Percentiles rank a stretch among this genome's conserved stretches.
These are phyloP conservation scores for Glycine tomentella DNA, from an alignment of 306 rosid genomes.

Conservation along the genomic window DNA sequence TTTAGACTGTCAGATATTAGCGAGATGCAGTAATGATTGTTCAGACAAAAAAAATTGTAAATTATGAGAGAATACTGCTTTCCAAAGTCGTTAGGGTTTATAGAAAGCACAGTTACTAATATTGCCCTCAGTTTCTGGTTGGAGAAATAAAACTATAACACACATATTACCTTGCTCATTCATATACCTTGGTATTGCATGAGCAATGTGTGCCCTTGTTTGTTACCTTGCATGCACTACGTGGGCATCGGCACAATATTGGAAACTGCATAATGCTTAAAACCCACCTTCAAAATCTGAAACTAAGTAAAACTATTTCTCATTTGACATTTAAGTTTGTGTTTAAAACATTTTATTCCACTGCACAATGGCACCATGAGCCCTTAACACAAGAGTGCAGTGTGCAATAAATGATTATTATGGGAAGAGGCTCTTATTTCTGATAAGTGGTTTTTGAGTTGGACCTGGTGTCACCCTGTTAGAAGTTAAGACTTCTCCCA, in stretches of 20 bases:
- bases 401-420: neutral
- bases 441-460: slow-evolving; percentile 6
- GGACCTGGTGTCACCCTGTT: neutral
- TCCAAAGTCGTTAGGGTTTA: neutral
- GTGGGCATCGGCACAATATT: neutral
- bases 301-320: neutral
- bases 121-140: neutral
- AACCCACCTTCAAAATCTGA: neutral
- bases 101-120: neutral
- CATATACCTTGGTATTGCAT: neutral
- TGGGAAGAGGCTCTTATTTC: neutral
- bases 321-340: slow-evolving; percentile 15
- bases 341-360: slow-evolving; percentile 8
- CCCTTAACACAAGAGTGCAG: neutral
- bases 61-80: slow-evolving; percentile 2
- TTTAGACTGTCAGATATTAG: slow-evolving; percentile 10
- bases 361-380: neutral
- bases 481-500: neutral
- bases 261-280: neutral
- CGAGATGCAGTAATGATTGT: neutral
- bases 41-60: neutral
- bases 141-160: neutral
- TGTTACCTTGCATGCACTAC: neutral
- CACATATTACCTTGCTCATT: neutral
- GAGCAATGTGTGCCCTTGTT: slow-evolving; percentile 1